Base-by-base conservation (phyloP, 164 flowering plant species). In the Magnolia sinica region DNA sequence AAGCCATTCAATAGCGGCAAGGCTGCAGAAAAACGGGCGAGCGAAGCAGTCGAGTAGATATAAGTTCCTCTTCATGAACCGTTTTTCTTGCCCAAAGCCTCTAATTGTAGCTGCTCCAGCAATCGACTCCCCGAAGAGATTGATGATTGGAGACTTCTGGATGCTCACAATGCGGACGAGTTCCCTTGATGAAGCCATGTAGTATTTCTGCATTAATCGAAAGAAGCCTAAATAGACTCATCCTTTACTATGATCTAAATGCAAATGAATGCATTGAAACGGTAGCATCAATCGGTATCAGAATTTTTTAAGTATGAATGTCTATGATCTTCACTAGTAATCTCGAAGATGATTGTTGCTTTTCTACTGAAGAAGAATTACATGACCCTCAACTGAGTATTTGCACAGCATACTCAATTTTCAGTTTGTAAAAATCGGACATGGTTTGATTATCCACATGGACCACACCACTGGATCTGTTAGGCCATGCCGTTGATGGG, bases 1-100 rank as follows among this genome's bases (percentile, higher is more conserved):
- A 27, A 96, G 98, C 99, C 99, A 96, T 79, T 96, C 99, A 77
- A 96, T 96, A 75, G 99, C 98, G 19, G 99, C 88, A 72, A 96
- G 81, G 79, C 98, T 94, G 87, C 93, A 91, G 85, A 96, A 94
- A 86, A 91, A 96, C 67, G 99, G 99, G n/a, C 98, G 97, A 70
- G 93, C 88, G 87, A 91, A 94, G 79, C 98, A 89, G 84, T 96
- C 99, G 77, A 92, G 96, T 81, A 96, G 98, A 84, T 91, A 87
- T 66, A 96, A 88, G 76, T 96, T 96, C 82, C 93, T 89, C 89
- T 96, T 92, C 97, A 94, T 88, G 81, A 96, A 96, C 77, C 98
- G 84, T 79, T 92, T 92, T 81, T 94, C 98, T 84, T 96, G 99
- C 77, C 97, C 92, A 85, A 96, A 96, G 63, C 98, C 98, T 86